Base-by-base conservation (phyloP, 129 eudicot genomes). In the Escallonia herrerae region DNA sequence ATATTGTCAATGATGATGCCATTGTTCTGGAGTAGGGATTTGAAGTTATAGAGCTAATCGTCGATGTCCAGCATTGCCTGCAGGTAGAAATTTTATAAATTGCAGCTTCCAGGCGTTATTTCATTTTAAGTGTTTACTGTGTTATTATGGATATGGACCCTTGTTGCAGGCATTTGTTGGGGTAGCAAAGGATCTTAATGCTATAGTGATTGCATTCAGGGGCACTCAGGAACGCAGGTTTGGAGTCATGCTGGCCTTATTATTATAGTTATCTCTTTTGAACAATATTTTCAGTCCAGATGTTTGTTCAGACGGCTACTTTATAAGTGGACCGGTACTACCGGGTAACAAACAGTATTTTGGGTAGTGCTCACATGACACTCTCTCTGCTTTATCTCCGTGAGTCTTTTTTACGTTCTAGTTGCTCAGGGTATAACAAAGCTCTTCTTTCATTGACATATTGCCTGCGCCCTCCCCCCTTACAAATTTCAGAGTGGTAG, bases 171-270 rank as follows among this genome's bases (percentile, higher is more conserved):
- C 91, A 66, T 93, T 83, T 84, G 99, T 93, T 74, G 99, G 99
- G 63, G 89, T 86, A 74, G 91, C 99, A 39, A 74, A 74, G 40
- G 86, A 86, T 80, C 95, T 78, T 47, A 73, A 89, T 76, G 95
- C 96, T 40, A 83, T 76, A 66, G 89, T 89, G 51, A 86, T 93
- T 78, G 96, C 99, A 63, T 93, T 93, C 68, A 79, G 99, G 73
- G 99, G 99, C 73, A 93, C 99, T 58, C 99, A 93, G 76, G 95
- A 83, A 78, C 60, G 66, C 78, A 93, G 95, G 96, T 89, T 63
- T 67, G 37, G 2, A 37, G 40, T 64, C 9, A 44, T 70, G 41
- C 13, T 42, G 43, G 54, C 51, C 56, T 45, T 47, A 4, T 47
- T 50, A 48, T 50, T 58, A 4, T 45, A 42, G 6, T 48, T 64